Base-by-base conservation (phyloP, 306 rosid genomes). In the Benincasa hispida region DNA sequence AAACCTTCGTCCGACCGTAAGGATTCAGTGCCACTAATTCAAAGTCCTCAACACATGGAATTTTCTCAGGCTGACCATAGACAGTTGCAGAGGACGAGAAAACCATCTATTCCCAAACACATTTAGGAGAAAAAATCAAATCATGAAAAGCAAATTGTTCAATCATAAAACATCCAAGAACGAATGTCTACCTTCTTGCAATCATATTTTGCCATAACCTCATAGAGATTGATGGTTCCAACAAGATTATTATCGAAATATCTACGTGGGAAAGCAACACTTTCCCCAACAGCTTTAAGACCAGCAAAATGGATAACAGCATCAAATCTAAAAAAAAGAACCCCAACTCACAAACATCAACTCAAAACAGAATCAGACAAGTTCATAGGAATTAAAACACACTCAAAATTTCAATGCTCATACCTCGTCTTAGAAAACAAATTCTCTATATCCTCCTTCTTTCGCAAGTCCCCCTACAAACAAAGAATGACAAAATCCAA, bases 251-350 rank as follows among this genome's bases (percentile, higher is more conserved):
- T 82, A 70, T 90, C 89, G 34, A 83, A 91, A 78, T 91, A 94
- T 8, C 92, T 91, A 6, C 74, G 91, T 1, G 97, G 97, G 22
- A 90, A 73, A 0, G 82, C 91, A 48, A 90, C 95, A 79, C 97
- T 94, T 81, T 94, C 98, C 4, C 89, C 96, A 35, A 94, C 97
- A 8, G 97, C 97, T 81, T 94, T 91, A 0, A 94, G 83, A 10
- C 93, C 97, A 72, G 97, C 97, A 76, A 94, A 94, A 78, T 94
- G 98, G 51, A 94, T 86, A 51, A 94, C 98, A 19, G 95, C 98
- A 76, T 94, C 97, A 69, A 91, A 91, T 72, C 98, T 91, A 79
- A 75, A 9, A 58, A 37, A 17, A 35, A 59, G 10, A 76, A 42
- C 22, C 32, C 51, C 69, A 48, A 61, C 8, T 76, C 41, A 42